phyloP scores from a whole-genome alignment of 106 monocot genomes.

The Dactylorhiza incarnata region DNA sequence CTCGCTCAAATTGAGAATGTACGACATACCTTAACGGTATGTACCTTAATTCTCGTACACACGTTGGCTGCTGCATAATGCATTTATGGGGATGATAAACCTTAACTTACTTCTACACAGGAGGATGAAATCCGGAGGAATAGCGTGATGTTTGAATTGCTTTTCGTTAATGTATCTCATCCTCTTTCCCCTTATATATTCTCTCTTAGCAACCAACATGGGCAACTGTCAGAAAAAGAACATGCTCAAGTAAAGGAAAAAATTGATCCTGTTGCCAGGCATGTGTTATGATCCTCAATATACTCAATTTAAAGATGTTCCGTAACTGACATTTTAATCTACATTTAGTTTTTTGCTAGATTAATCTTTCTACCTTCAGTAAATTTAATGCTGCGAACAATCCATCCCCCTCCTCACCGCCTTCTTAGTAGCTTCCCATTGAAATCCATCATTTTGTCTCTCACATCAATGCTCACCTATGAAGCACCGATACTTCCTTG shows the following conservation, averaged over 20 bases:
- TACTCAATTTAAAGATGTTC: not conserved
- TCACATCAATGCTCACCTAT: too few species aligned
- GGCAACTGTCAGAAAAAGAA: slow-evolving; percentile 58
- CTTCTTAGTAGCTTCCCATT: too few species aligned
- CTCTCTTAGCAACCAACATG: slow-evolving; percentile 67
- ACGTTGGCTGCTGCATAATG: not conserved
- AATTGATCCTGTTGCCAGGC: slow-evolving; percentile 83
- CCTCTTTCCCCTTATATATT: slow-evolving; percentile 86
- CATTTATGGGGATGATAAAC: not conserved
- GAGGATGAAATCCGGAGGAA: slow-evolving; percentile 83
- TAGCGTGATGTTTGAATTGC: slow-evolving; percentile 80
- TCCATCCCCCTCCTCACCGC: too few species aligned
- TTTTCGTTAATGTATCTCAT: slow-evolving; percentile 83
- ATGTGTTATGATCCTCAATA: slow-evolving; percentile 1
- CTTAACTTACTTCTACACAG: slow-evolving; percentile 21
- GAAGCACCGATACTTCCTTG: too few species aligned
- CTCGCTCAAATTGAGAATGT: slow-evolving; percentile 76
- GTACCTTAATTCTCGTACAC: not conserved
- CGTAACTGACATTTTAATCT: not conserved
- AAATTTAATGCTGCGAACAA: too few species aligned
- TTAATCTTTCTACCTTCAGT: not conserved
- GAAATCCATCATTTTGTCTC: too few species aligned
- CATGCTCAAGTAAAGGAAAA: slow-evolving; percentile 60
- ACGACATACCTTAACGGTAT: slow-evolving; percentile 92
- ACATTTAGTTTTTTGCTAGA: not conserved